Evolutionary conservation across 306 rosid genomes (phyloP).

Genomic region (Vigna radiata): DNA sequence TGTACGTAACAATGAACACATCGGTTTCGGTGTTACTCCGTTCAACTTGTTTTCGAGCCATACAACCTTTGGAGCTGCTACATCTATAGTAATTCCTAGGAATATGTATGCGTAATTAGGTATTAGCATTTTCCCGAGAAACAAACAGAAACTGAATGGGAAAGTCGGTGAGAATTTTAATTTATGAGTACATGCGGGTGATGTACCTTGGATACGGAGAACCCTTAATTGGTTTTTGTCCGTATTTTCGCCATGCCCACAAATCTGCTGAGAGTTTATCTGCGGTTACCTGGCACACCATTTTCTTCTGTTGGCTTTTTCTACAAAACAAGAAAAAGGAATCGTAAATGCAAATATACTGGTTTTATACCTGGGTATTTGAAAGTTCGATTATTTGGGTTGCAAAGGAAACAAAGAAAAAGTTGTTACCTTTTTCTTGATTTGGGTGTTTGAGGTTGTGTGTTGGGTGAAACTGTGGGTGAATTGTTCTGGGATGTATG

Average conservation of each 20-base stretch:
- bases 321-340: slow-evolving; percentile 41
- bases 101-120: not conserved
- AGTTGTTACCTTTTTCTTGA: slow-evolving; percentile 63
- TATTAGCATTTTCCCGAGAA: slow-evolving; percentile 30
- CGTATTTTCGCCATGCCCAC: slow-evolving; percentile 92
- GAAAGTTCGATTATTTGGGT: not conserved
- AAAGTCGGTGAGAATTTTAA: not conserved
- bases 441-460: slow-evolving; percentile 50
- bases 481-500: slow-evolving; percentile 40
- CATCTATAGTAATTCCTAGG: slow-evolving; percentile 82
- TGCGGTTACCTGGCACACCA: slow-evolving; percentile 61
- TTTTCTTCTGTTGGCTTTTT: slow-evolving; percentile 61
- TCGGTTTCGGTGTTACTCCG: slow-evolving; percentile 59
- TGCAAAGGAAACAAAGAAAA: not conserved
- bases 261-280: slow-evolving; percentile 74
- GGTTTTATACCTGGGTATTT: not conserved
- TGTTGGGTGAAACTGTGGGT: slow-evolving; percentile 30
- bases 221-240: slow-evolving; percentile 85
- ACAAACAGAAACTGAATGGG: not conserved
- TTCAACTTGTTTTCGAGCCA: slow-evolving; percentile 84
- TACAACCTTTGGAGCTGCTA: slow-evolving; percentile 79
- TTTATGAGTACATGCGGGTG: not conserved
- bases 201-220: slow-evolving; percentile 80
- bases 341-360: not conserved
- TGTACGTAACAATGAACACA: slow-evolving; percentile 63